These are phyloP conservation scores for Salicornia ramosissima DNA, from an alignment of 148 eudicot species.

Conservation along the genomic window DNA sequence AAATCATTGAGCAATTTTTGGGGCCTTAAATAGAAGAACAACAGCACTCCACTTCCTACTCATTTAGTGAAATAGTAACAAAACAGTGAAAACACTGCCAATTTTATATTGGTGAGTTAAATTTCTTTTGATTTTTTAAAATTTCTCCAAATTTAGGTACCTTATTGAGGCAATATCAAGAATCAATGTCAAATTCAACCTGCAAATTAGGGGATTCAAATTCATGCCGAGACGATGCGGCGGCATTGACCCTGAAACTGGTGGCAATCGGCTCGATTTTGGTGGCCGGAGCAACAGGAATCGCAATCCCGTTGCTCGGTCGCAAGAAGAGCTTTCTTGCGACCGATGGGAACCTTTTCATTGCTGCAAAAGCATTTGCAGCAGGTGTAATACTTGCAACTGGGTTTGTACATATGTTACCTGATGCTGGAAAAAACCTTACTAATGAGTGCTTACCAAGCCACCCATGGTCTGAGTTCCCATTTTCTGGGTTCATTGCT, in stretches of 20 bases:
- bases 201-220: slow-evolving; percentile 27
- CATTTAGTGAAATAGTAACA: background rate
- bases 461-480: slow-evolving; percentile 77
- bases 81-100: too few species aligned
- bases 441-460: slow-evolving; percentile 62
- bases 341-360: slow-evolving; percentile 43
- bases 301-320: slow-evolving; percentile 41
- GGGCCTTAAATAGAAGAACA: background rate
- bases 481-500: slow-evolving; percentile 76
- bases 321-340: slow-evolving; percentile 31
- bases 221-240: slow-evolving; percentile 37
- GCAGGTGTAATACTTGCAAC: slow-evolving; percentile 59
- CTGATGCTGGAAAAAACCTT: slow-evolving; percentile 63
- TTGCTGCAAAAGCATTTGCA: slow-evolving; percentile 50
- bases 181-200: slow-evolving; percentile 30
- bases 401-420: slow-evolving; percentile 91
- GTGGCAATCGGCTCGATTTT: slow-evolving; percentile 42
- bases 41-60: background rate
- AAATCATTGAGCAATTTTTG: background rate
- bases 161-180: slow-evolving; percentile 25
- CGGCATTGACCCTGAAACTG: slow-evolving; percentile 37
- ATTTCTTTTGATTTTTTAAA: too few species aligned
- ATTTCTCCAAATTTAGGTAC: slow-evolving; percentile 18
- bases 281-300: slow-evolving; percentile 40
- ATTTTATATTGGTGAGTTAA: background rate